Evolutionary conservation across 1,284 basidiomycete genomes (phyloP).

Genomic region (Testicularia cyperi): DNA sequence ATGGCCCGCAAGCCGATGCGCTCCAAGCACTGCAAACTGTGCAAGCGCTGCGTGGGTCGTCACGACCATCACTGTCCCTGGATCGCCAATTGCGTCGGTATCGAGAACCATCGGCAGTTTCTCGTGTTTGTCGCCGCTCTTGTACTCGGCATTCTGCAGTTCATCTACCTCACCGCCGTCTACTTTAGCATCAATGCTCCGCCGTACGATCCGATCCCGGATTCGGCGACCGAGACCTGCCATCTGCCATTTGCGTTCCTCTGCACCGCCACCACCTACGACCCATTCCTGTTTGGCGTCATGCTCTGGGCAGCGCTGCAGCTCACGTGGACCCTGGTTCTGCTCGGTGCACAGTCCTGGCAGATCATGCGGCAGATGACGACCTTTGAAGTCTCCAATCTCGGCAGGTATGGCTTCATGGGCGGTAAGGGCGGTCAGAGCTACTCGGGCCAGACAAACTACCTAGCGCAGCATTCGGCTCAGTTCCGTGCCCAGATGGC

Average conservation of each 20-base stretch:
- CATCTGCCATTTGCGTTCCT: conserved; percentile 68
- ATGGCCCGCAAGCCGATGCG: conserved; percentile 89
- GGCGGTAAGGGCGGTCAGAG: conserved; percentile 76
- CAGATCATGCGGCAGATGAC: conserved; percentile 93
- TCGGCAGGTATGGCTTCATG: conserved; percentile 94
- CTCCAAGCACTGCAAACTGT: conserved; percentile 91
- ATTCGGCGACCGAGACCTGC: conserved; percentile 63
- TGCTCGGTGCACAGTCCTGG: conserved; percentile 83
- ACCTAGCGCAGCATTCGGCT: conserved; percentile 20
- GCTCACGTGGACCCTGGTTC: conserved; percentile 85
- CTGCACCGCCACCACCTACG: conserved; percentile 66
- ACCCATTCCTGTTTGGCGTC: conserved; percentile 81
- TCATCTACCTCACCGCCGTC: conserved; percentile 77
- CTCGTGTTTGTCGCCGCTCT: conserved; percentile 82
- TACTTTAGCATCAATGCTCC: conserved; percentile 18
- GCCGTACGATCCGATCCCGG: conserved; percentile 34
- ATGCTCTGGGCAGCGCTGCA: conserved; percentile 84
- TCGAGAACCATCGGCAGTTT: conserved; percentile 92
- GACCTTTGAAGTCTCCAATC: conserved; percentile 90
- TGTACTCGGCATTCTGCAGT: conserved; percentile 75
- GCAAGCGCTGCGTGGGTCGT: conserved; percentile 79
- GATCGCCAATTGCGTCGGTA: conserved; percentile 99
- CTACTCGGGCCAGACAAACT: conserved; percentile 62
- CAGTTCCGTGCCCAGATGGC: background rate
- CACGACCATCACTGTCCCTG: conserved; percentile 80